These are phyloP conservation scores for Calonectria crousiana DNA, from an alignment of 2,329 filamentous ascomycete genomes.

Conservation along the genomic window DNA sequence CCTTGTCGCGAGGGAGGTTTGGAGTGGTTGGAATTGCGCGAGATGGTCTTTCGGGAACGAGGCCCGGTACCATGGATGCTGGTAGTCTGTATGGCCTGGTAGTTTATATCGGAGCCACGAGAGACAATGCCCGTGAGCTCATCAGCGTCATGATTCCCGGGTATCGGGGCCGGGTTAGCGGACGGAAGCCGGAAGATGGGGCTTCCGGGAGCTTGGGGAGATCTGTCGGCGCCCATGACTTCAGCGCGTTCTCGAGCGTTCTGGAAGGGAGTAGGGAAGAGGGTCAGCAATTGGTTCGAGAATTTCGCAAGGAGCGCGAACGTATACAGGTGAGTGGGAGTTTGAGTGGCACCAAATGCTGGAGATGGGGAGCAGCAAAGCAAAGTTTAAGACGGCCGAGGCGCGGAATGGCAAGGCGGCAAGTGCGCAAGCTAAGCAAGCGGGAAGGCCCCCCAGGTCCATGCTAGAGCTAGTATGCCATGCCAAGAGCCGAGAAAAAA, in stretches of 20 bases:
- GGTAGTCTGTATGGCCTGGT: constrained; percentile 52
- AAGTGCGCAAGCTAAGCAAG: constrained; percentile 35
- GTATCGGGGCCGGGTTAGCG: constrained; percentile 32
- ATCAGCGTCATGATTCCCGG: constrained; percentile 47
- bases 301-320: not conserved
- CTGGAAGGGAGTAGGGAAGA: constrained; percentile 41
- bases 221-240: constrained; percentile 49
- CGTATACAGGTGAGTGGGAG: not conserved
- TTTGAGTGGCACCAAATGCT: not conserved
- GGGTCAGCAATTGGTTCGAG: constrained; percentile 20
- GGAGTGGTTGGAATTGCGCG: constrained; percentile 23
- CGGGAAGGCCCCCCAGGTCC: constrained; percentile 8
- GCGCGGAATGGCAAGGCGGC: not conserved
- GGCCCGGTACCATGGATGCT: constrained; percentile 28
- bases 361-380: constrained; percentile 14
- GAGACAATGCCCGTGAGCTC: constrained; percentile 58
- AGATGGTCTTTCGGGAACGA: constrained; percentile 30
- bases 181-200: constrained; percentile 29
- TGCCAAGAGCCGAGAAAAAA: constrained; percentile 18
- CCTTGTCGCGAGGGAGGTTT: constrained; percentile 24
- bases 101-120: constrained; percentile 52
- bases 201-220: constrained; percentile 32
- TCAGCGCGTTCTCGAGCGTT: constrained; percentile 58
- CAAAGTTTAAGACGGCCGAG: constrained; percentile 1
- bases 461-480: constrained; percentile 29